These are phyloP conservation scores for Calendula officinalis DNA, from an alignment of 129 eudicot species.

Conservation along the genomic window DNA sequence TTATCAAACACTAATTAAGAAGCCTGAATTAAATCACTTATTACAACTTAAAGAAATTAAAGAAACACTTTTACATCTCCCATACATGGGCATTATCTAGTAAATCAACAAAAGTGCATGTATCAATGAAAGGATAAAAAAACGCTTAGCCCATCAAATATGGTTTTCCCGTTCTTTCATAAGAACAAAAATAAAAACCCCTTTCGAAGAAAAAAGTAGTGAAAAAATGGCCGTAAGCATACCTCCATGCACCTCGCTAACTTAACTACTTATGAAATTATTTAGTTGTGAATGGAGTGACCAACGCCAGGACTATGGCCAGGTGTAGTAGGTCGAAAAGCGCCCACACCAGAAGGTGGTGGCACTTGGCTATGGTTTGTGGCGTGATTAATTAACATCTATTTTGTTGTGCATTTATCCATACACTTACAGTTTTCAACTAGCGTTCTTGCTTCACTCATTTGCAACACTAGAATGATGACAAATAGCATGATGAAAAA, in stretches of 20 bases:
- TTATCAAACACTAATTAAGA: too few species aligned
- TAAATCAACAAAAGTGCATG: too few species aligned
- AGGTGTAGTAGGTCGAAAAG: constrained; percentile 48
- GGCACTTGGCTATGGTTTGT: constrained; percentile 24
- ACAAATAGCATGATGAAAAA: constrained; percentile 25
- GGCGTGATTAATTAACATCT: too few species aligned
- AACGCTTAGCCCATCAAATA: too few species aligned
- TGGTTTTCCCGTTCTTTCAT: too few species aligned
- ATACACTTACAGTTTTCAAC: constrained; percentile 11
- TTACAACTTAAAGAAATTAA: too few species aligned
- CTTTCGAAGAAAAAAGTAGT: too few species aligned
- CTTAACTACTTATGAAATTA: background rate
- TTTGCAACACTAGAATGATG: constrained; percentile 16
- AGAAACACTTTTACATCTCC: too few species aligned
- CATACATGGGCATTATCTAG: too few species aligned
- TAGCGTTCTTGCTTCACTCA: constrained; percentile 35
- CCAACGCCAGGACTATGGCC: constrained; percentile 60
- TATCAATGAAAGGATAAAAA: too few species aligned
- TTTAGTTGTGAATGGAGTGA: constrained; percentile 39
- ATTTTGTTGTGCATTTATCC: background rate
- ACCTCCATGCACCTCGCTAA: background rate
- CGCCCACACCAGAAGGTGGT: constrained; percentile 30
- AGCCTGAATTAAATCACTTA: too few species aligned
- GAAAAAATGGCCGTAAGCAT: constrained; percentile 1
- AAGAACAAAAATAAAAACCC: too few species aligned